Evolutionary conservation across 495 filamentous ascomycete genomes (phyloP), one percentile per base, ranked within the genome.

Genomic region (Penicillium taxi): DNA sequence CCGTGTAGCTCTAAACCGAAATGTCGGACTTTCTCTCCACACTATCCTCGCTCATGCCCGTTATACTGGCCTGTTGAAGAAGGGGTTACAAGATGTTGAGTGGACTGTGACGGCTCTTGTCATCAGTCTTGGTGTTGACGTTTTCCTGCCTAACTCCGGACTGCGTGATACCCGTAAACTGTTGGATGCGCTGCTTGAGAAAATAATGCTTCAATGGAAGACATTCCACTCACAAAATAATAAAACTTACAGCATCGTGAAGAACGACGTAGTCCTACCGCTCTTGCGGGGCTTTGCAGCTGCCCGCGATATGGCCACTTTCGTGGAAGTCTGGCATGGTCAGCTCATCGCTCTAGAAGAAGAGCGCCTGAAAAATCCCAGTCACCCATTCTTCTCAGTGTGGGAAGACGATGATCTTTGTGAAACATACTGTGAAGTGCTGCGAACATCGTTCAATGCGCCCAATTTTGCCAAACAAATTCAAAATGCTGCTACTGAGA

Each of bases 351-450:
- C 59, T 15, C 48, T 65, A n/a, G 66, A 75, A 38, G 50, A 56
- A 35, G 49, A 58, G 32, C 53, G 63, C 26, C 37, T 56, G 21
- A 41, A 58, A 35, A 48, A 63, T 40, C 36, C 30, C 12, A 52
- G 24, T 8, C 28, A 62, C 6, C 41, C 43, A 11, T 23, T 41
- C 6, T 71, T 63, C 44, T 63, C 61, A 26, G 63, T 61, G 19
- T 86, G 82, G 82, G 73, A 80, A 45, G 73, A 81, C 42, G 64
- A 74, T 39, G 67, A 69, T 33, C 52, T 86, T n/a, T 67, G 69
- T 22, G 48, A 61, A 26, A 44, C 40, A 18, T 70, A 56, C 47
- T 34, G 55, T 23, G 63, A 70, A 9, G 23, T 63, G 32, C 50
- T 65, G 41, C 59, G 55, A 26, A 59, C 48, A 18, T 54, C 61